Percentiles rank a stretch among this genome's conserved stretches.
phyloP scores from a whole-genome alignment of 176 grass and related monocot genomes.

The Areca catechu region DNA sequence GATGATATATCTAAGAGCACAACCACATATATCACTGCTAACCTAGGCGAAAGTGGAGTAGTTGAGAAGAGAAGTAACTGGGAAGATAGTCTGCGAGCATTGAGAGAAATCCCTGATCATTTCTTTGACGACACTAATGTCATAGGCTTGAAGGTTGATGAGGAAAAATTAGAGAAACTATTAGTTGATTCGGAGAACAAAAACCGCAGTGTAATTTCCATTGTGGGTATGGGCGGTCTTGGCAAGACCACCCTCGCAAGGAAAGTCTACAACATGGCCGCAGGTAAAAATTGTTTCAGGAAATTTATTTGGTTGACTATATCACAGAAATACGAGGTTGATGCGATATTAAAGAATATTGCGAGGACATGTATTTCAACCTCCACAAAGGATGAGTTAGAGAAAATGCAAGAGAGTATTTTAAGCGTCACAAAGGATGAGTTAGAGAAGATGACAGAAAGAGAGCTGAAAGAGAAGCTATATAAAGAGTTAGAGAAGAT shows the following conservation, averaged over 20 bases:
- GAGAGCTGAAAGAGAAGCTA: not conserved
- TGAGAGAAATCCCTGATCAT: not conserved
- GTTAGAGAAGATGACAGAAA: not conserved
- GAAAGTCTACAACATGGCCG: too few relatives aligned
- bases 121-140: conserved; percentile 10
- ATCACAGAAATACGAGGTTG: too few relatives aligned
- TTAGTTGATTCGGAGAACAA: not conserved
- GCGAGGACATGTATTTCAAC: too few relatives aligned
- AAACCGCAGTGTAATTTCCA: conserved; percentile 9
- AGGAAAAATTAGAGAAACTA: conserved; percentile 6
- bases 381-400: too few relatives aligned
- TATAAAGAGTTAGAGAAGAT: not conserved
- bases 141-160: conserved; percentile 11
- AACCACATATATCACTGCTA: not conserved
- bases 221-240: conserved; percentile 14
- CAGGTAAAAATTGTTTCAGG: too few relatives aligned
- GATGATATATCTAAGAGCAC: too few relatives aligned
- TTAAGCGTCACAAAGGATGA: too few relatives aligned
- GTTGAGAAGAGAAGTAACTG: not conserved
- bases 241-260: not conserved
- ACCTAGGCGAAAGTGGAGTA: conserved; percentile 10
- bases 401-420: too few relatives aligned
- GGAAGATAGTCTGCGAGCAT: not conserved
- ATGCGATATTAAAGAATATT: not conserved
- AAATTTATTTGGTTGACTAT: too few relatives aligned